phyloP scores from a whole-genome alignment of 371 early-diverging fungal species.

The Funneliformis caledonium region DNA sequence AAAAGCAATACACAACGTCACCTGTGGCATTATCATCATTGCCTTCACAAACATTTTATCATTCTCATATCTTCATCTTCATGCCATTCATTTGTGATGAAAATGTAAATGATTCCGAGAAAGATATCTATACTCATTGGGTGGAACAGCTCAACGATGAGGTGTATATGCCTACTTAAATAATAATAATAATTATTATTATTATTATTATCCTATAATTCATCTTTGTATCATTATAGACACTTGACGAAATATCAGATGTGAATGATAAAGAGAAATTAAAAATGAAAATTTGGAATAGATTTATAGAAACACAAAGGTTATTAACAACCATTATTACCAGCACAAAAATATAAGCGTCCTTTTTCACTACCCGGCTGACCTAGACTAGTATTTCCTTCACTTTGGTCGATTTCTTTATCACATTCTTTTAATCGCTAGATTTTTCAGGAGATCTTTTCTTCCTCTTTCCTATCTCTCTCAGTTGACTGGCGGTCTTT shows the following conservation, averaged over 20 bases:
- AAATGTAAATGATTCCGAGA: conserved; percentile 15
- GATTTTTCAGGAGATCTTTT: too few species aligned
- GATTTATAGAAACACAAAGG: conserved; percentile 27
- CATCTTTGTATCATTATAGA: background rate
- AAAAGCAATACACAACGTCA: background rate
- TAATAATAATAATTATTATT: too few species aligned
- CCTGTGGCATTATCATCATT: background rate
- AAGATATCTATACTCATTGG: conserved; percentile 38
- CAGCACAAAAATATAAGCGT: too few species aligned
- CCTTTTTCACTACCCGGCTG: too few species aligned
- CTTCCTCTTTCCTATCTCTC: too few species aligned
- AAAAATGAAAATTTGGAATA: conserved; percentile 39
- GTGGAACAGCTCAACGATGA: conserved; percentile 35
- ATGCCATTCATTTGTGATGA: conserved; percentile 35
- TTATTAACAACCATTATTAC: background rate
- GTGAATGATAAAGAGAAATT: conserved; percentile 16
- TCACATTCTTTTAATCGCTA: too few species aligned
- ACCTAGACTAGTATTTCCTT: too few species aligned
- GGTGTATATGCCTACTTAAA: background rate
- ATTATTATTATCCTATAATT: background rate
- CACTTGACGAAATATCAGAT: conserved; percentile 27
- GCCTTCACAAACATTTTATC: conserved; percentile 22
- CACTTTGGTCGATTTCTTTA: too few species aligned
- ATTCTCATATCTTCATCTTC: conserved; percentile 25
- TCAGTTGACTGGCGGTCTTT: too few species aligned